Base-by-base conservation (phyloP, 2,329 filamentous ascomycete species). In the Ceratocystis albifundus region DNA sequence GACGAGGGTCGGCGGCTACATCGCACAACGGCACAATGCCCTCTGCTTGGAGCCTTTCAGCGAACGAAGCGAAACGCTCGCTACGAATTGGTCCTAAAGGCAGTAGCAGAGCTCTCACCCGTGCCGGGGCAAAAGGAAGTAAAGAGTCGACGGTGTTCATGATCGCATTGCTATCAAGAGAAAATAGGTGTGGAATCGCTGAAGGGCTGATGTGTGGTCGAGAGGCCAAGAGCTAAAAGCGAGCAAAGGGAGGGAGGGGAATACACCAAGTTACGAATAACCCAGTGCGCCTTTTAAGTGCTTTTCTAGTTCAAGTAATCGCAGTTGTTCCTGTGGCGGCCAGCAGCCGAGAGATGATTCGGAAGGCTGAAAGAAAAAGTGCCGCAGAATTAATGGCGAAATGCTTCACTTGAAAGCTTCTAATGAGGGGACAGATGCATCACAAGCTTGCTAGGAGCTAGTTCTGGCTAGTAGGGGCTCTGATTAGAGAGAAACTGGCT, bases 91-190 rank as follows among this genome's bases (percentile, higher is more conserved):
- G 87, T 65, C 93, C 93, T 70, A 96, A 81, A 65, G 94, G 94
- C 69, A 97, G 80, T 68, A 96, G 83, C 71, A 96, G 84, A 69
- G 88, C 90, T 79, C 89, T 89, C 74, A 97, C 85, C 82, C 89
- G 88, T 78, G 91, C 93, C 74, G 91, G 91, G 76, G 92, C 89
- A 79, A 92, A 86, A 76, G 93, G 91, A 75, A 92, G 88, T 75
- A 96, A 84, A 76, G 89, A 87, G 80, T 96, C 93, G 78, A 89
- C 82, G 17, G 64, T 59, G 79, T 84, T 87, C 91, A 96, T 96
- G 74, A 78, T 88, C 80, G 76, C 78, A 80, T 78, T 74, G 46
- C 55, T 28, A 22, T 50, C 32, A n/a, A n/a, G 17, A 36, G 30
- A 8, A 25, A 8, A 36, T n/a, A 7, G 55, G 55, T 53, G 10